Percentiles rank a stretch among this genome's conserved stretches.
phyloP scores from a whole-genome alignment of 495 filamentous ascomycete species.

The Cairneyella variabilis region DNA sequence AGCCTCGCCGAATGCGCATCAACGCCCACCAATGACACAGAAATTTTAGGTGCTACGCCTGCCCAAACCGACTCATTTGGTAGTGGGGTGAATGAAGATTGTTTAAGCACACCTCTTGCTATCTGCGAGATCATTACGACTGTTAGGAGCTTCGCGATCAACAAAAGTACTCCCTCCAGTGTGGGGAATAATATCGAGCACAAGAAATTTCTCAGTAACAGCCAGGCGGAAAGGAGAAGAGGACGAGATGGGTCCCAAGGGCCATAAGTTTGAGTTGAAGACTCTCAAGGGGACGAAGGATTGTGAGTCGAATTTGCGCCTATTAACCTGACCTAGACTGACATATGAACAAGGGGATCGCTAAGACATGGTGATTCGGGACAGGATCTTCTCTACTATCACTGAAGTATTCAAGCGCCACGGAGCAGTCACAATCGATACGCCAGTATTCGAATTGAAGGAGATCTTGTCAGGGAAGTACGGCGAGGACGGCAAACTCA shows the following conservation, averaged over 20 bases:
- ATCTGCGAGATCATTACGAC: conserved; percentile 27
- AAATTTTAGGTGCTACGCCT: conserved; percentile 11
- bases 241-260: conserved; percentile 31
- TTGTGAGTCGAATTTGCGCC: conserved; percentile 32
- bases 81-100: conserved; percentile 23
- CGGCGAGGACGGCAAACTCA: conserved; percentile 87
- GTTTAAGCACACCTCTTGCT: conserved; percentile 11
- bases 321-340: not conserved
- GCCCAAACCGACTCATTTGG: conserved; percentile 5
- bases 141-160: not conserved
- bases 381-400: conserved; percentile 81
- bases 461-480: conserved; percentile 85
- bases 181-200: not conserved
- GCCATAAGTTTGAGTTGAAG: conserved; percentile 44
- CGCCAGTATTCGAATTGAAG: conserved; percentile 74
- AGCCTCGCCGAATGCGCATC: too few relatives aligned
- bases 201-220: conserved; percentile 12
- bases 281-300: conserved; percentile 45
- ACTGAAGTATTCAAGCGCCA: conserved; percentile 85
- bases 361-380: conserved; percentile 70
- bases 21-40: conserved; percentile 24
- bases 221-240: conserved; percentile 6
- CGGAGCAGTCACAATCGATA: conserved; percentile 82
- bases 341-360: conserved; percentile 53
- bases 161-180: conserved; percentile 6